These are phyloP conservation scores for Globisporangium paroecandrum DNA, from an alignment of 352 stramenopile genomes.

Conservation along the genomic window DNA sequence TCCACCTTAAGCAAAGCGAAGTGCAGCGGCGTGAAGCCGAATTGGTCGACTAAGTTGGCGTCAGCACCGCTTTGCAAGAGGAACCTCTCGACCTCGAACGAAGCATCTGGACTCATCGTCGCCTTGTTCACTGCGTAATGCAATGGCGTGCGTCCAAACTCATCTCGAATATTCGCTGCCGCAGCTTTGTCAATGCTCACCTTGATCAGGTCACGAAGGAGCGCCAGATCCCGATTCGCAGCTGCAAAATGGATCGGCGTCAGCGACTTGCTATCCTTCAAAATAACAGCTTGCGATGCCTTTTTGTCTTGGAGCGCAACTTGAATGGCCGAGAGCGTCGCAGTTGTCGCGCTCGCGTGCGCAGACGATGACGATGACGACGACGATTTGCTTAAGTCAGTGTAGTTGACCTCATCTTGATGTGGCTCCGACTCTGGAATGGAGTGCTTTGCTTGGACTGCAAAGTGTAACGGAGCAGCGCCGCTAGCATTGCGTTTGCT, in stretches of 20 bases:
- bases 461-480: conserved; percentile 43
- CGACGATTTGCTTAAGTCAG: conserved; percentile 4
- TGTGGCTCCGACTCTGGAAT: conserved; percentile 48
- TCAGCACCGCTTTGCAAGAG: conserved; percentile 54
- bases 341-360: background rate
- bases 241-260: conserved; percentile 64
- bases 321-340: conserved; percentile 36
- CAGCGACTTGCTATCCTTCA: conserved; percentile 37
- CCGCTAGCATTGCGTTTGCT: conserved; percentile 34
- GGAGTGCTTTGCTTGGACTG: conserved; percentile 39
- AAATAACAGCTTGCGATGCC: conserved; percentile 40
- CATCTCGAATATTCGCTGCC: conserved; percentile 50
- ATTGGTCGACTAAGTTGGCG: conserved; percentile 52
- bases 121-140: conserved; percentile 72
- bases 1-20: conserved; percentile 71
- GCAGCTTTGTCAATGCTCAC: conserved; percentile 28
- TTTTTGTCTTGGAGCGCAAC: conserved; percentile 47
- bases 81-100: conserved; percentile 74
- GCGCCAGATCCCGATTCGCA: conserved; percentile 53
- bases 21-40: conserved; percentile 53
- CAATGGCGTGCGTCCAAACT: conserved; percentile 52
- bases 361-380: background rate
- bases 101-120: conserved; percentile 65
- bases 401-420: conserved; percentile 57
- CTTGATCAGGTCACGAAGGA: conserved; percentile 50